Evolutionary conservation across 1,284 basidiomycete species (phyloP).

Genomic region (Tilletia walkeri): DNA sequence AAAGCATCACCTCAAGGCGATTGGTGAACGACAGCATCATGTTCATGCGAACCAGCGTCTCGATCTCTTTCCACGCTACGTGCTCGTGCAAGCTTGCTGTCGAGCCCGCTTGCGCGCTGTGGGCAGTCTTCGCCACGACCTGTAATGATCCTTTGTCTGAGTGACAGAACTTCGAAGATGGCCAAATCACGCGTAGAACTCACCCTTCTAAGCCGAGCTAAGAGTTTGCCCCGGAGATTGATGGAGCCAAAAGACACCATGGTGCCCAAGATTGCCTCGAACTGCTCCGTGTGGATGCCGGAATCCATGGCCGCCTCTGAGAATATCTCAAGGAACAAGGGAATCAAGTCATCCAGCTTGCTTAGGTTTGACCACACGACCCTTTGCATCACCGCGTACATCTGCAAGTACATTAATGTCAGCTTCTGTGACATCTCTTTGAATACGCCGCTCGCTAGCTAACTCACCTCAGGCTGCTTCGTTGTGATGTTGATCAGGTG

Average conservation of each 20-base stretch:
- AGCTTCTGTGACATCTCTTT: too few species aligned
- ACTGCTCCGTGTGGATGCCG: constrained; percentile 45
- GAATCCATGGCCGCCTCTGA: constrained; percentile 51
- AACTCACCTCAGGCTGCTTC: constrained; percentile 38
- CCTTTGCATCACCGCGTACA: constrained; percentile 52
- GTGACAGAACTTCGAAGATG: neutral
- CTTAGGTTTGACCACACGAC: constrained; percentile 49
- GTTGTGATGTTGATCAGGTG: constrained; percentile 50
- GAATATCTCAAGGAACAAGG: constrained; percentile 47
- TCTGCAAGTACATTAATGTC: constrained; percentile 16
- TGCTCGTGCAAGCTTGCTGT: constrained; percentile 36
- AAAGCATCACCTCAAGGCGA: constrained; percentile 43
- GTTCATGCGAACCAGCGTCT: constrained; percentile 50
- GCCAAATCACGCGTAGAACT: neutral
- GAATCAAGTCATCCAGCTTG: constrained; percentile 50
- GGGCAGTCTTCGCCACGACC: constrained; percentile 46
- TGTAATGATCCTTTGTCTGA: neutral
- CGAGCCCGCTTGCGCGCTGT: constrained; percentile 23
- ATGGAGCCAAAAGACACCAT: constrained; percentile 51
- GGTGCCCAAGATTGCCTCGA: constrained; percentile 51
- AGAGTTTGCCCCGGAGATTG: constrained; percentile 49
- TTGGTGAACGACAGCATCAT: constrained; percentile 51
- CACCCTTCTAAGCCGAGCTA: constrained; percentile 44
- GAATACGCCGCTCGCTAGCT: neutral
- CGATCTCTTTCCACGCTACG: constrained; percentile 51